Evolutionary conservation across 2,329 filamentous ascomycete species (phyloP), one percentile per base, ranked within the genome.

Genomic region (Alternaria alternata): DNA sequence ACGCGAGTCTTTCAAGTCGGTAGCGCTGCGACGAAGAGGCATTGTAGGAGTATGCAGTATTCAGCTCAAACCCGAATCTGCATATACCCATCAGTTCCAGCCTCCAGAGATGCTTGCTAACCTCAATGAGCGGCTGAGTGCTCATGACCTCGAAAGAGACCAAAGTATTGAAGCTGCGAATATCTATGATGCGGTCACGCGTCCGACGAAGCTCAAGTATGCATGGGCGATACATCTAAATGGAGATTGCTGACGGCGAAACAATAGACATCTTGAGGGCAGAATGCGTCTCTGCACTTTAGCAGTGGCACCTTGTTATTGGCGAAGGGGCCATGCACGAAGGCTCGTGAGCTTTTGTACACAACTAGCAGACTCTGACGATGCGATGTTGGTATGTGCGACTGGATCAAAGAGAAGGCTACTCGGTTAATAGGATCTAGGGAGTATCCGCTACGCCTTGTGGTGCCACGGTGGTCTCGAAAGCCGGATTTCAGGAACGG

Each of bases 41-140:
- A 59, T 75, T 34, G 68, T 73, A 20, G 72, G 72, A 12, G 67
- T 75, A 7, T 70, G 64, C 46, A 72, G 71, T 57, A 49, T 74
- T 22, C 57, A 46, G 32, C 49, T 73, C 39, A 69, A 67, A 57
- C 64, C 66, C 8, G 60, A 58, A n/a, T 74, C 70, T 38, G 48
- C 44, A 26, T 69, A 68, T 28, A 54, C 59, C 39, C 66, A 64
- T 14, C 51, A 53, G 18, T 66, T 72, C 36, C 68, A 73, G 43
- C 42, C 62, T 26, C 44, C 26, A 60, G 54, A 64, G 68, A 67
- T 65, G 64, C 65, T 51, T 56, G 57, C 63, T 55, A 57, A 62
- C 38, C 46, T 41, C 34, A 39, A 54, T 30, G 47, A 42, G 16
- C 47, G 26, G 22, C 30, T 24, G 24, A 7, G 18, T 22, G 11